Conservation (phyloP, 176 grass and related monocot species). For the Puya raimondii region DNA sequence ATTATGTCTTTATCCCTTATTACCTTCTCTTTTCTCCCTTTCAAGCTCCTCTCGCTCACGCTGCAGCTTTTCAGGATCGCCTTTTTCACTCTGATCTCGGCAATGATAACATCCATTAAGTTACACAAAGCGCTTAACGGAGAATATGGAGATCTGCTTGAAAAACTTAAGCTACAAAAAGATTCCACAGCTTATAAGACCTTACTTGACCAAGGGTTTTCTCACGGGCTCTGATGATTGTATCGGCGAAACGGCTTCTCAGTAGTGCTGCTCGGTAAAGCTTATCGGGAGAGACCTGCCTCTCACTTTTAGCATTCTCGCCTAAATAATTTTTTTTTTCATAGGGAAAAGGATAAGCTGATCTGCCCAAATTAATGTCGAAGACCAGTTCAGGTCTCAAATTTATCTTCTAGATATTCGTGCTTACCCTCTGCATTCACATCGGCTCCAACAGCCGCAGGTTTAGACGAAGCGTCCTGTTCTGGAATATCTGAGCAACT, state of each 20-base stretch:
- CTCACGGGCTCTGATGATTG: constrained; percentile 82
- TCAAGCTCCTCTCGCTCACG: constrained; percentile 69
- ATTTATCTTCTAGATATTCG: constrained; percentile 45
- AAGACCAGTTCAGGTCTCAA: constrained; percentile 30
- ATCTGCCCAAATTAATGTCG: constrained; percentile 36
- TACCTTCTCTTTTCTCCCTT: constrained; percentile 90
- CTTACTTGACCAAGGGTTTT: constrained; percentile 65
- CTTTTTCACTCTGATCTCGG: constrained; percentile 54
- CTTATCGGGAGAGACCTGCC: constrained; percentile 72
- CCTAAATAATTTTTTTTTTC: constrained; percentile 46
- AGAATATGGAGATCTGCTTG: not conserved
- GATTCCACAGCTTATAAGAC: not conserved
- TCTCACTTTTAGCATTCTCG: constrained; percentile 47
- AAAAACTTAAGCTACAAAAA: not conserved
- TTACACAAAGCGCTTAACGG: not conserved
- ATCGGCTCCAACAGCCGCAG: constrained; percentile 27
- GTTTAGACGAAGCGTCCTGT: constrained; percentile 44
- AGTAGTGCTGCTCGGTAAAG: constrained; percentile 68
- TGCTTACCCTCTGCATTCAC: constrained; percentile 76
- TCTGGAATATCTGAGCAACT: constrained; percentile 36
- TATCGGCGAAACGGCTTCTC: constrained; percentile 70
- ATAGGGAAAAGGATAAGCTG: constrained; percentile 56
- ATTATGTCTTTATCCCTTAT: not conserved
- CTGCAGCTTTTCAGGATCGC: constrained; percentile 26
- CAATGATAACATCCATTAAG: constrained; percentile 2